Conservation (phyloP, 768 basidiomycete species). For the Sarcomyxa edulis region DNA sequence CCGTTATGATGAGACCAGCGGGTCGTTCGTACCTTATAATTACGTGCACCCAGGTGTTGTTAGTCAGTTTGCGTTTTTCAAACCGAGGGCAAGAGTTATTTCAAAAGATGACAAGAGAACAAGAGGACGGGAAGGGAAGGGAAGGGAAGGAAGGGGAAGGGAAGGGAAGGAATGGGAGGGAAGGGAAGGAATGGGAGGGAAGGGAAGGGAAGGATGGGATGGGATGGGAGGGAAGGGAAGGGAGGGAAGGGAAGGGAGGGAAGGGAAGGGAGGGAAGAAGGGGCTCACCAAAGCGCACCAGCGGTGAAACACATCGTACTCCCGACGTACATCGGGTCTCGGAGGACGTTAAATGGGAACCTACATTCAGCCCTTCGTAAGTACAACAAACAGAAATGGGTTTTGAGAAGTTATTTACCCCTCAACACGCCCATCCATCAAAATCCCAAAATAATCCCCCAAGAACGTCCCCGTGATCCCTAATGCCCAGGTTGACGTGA, state of each 20-base stretch:
- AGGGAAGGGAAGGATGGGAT: too few relatives aligned
- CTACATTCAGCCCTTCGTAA: constrained; percentile 18
- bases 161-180: too few relatives aligned
- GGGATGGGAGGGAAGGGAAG: too few relatives aligned
- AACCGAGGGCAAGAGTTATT: too few relatives aligned
- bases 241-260: background rate
- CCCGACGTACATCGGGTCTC: constrained; percentile 97
- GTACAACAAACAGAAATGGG: background rate
- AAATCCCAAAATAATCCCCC: constrained; percentile 79
- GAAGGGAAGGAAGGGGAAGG: too few relatives aligned
- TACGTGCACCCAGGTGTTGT: too few relatives aligned
- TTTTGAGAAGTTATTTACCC: constrained; percentile 31
- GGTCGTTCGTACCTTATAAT: constrained; percentile 88
- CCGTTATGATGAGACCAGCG: constrained; percentile 73
- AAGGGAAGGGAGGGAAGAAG: constrained; percentile 3
- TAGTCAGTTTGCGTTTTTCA: background rate
- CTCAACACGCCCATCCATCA: constrained; percentile 87
- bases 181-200: too few relatives aligned
- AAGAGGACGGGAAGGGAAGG: too few relatives aligned
- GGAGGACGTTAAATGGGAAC: constrained; percentile 93
- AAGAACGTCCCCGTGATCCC: constrained; percentile 94
- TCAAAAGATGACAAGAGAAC: too few relatives aligned
- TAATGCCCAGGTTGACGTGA: constrained; percentile 84
- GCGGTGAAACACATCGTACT: constrained; percentile 88
- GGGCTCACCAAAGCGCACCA: constrained; percentile 75